Evolutionary conservation across 2,329 filamentous ascomycete species (phyloP), one percentile per base, ranked within the genome.

Genomic region (Onygenales sp.): DNA sequence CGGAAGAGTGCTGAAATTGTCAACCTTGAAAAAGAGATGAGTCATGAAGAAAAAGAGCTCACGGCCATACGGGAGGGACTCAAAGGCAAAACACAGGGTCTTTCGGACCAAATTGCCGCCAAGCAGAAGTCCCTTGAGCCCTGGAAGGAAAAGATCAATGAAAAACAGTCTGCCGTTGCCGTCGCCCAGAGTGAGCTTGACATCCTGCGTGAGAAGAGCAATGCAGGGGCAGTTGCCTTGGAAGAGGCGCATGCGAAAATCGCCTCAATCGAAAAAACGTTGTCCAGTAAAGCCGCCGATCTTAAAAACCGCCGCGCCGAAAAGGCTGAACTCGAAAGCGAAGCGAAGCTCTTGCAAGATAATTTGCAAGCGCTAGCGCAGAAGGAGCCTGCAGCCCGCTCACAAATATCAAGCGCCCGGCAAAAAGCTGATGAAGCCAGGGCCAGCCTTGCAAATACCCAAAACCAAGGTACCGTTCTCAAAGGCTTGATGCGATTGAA

Each of bases 371-470:
- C 87, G 52, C 79, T 95, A 10, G 74, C 80, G 0, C 75, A 84
- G 45, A 86, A 89, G 66, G 93, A 97, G 66, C 89, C 91, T 10
- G 84, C 87, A 58, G 76, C 95, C 56, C 86, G 89, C 41, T 79
- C 86, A 27, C 89, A 92, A 69, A 82, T 98, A 36, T 97, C 93
- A 4, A 88, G 86, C 55, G 87, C 89, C 8, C 82, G 93, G 46
- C 91, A 96, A 67, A 97, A 95, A 73, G 93, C 93, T 5, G 93
- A 98, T 58, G 94, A 98, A 70, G 93, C 93, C 17, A 85, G 89
- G 57, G 91, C 90, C 3, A 96, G 87, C 67, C 78, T 98, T 47
- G 87, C 90, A 2, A 89, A 85, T 58, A 95, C 86, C 0, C 92
- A 97, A 66, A 95, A 89, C 10, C 88, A 95, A 59, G 89, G 93